Base-by-base conservation (phyloP, 257 asterid species). In the Striga asiatica region DNA sequence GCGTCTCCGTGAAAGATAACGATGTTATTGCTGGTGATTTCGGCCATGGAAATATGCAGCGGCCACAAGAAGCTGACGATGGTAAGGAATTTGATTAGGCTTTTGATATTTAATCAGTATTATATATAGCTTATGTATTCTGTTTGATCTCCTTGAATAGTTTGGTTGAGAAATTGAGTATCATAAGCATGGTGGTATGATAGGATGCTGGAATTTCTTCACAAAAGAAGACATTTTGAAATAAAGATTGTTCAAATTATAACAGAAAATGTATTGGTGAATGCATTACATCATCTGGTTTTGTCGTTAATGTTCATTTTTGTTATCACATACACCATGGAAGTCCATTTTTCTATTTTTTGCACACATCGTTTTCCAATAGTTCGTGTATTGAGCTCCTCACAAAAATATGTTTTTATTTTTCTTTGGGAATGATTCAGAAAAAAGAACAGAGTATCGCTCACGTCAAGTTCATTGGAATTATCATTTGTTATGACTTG, bases 41-140 rank as follows among this genome's bases (percentile, higher is more conserved):
- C 59, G 56, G 56, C n/a, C n/a, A n/a, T 38, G 75, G 54, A 23
- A 68, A 43, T 48, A 43, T 72, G 25, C 60, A 62, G 53, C 56
- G 54, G 54, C 66, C 42, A 10, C 78, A 48, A 53, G 77, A 78
- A 32, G 71, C 61, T 60, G 76, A 75, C 28, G 71, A 76, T 31
- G 55, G 13, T 58, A 74, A 65, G 70, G 57, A 55, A 8, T 34
- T 66, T 42, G 62, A 39, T 56, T 61, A 47, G 22, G 75, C 49
- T 62, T 60, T 21, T n/a, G 16, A 8, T 52, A 21, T 24, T 23
- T 41, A 22, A 43, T 20, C 24, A 32, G 23, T 35, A 8, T 59
- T 32, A 48, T 28, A 31, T 25, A 32, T 56, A 32, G 17, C 58
- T 38, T 57, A 1, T 16, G 25, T 63, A 8, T 50, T n/a, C 27